phyloP scores from a whole-genome alignment of 2,329 filamentous ascomycete genomes.

The Magnaporthales sp. region DNA sequence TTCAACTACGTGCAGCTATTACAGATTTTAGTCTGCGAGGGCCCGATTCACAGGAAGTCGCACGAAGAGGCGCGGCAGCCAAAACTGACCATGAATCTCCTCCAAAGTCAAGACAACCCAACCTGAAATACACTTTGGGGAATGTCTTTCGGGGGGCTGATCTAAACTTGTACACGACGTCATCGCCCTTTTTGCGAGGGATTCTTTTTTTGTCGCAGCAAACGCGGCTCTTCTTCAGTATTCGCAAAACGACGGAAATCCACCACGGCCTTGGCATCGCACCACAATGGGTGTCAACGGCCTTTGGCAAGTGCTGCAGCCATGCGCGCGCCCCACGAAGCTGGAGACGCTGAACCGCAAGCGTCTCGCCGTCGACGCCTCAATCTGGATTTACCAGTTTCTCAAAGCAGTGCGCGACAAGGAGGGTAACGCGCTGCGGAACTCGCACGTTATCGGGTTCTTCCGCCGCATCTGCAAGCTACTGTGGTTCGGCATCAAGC shows the following conservation, averaged over 20 bases:
- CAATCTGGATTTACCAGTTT: constrained; percentile 99
- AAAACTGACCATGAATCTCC: neutral
- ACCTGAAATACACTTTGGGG: neutral
- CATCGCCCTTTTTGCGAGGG: neutral
- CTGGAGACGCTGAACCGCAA: constrained; percentile 94
- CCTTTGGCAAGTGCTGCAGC: constrained; percentile 93
- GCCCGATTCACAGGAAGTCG: neutral
- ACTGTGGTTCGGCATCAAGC: constrained; percentile 90
- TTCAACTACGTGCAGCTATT: neutral
- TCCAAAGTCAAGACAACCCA: neutral
- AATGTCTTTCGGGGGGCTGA: neutral
- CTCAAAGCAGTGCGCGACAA: constrained; percentile 98
- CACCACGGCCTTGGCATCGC: neutral
- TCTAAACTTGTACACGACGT: neutral
- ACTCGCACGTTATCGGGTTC: constrained; percentile 94
- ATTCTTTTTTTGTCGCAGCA: neutral
- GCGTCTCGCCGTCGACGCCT: constrained; percentile 92
- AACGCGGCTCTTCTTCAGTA: neutral
- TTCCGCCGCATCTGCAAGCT: constrained; percentile 98
- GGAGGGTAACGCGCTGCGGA: constrained; percentile 91
- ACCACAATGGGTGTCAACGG: constrained; percentile 90
- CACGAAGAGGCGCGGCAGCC: neutral
- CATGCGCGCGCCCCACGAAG: constrained; percentile 90
- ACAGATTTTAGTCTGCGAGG: neutral
- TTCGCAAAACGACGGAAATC: neutral